Evolutionary conservation across 306 rosid species (phyloP).

Genomic region (Boehmeria nivea): DNA sequence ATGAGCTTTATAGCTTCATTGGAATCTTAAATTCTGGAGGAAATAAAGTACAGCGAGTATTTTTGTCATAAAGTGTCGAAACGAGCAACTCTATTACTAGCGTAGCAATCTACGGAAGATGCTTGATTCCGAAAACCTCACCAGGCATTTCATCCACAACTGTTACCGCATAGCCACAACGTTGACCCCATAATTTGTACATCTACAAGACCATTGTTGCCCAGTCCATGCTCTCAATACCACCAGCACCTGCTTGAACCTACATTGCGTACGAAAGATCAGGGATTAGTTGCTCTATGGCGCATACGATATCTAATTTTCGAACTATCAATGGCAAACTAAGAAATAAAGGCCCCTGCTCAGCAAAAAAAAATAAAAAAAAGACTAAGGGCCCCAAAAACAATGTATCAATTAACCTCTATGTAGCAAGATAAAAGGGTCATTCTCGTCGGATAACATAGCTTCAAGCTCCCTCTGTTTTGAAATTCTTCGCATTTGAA

Average conservation of each 20-base stretch:
- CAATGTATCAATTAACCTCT: no score
- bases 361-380: no score
- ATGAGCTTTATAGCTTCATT: no score
- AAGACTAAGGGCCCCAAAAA: no score
- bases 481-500: slow-evolving; percentile 62
- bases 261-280: slow-evolving; percentile 23
- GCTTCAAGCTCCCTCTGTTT: slow-evolving; percentile 93
- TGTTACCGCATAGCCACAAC: slow-evolving; percentile 57
- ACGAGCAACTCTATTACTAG: neutral
- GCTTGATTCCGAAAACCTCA: slow-evolving; percentile 96
- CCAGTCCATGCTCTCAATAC: slow-evolving; percentile 99
- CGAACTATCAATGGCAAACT: neutral
- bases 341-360: no score
- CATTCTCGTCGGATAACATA: slow-evolving; percentile 78
- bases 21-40: slow-evolving; percentile 3
- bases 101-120: slow-evolving; percentile 34
- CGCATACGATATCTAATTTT: no score
- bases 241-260: slow-evolving; percentile 99
- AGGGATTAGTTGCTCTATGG: slow-evolving; percentile 12
- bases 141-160: slow-evolving; percentile 93
- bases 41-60: neutral
- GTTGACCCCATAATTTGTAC: slow-evolving; percentile 84
- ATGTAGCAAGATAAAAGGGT: slow-evolving; percentile 80
- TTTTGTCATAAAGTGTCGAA: neutral
- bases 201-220: slow-evolving; percentile 95